phyloP scores from a whole-genome alignment of 1,139 yeast genomes.

The Diutina sp. region DNA sequence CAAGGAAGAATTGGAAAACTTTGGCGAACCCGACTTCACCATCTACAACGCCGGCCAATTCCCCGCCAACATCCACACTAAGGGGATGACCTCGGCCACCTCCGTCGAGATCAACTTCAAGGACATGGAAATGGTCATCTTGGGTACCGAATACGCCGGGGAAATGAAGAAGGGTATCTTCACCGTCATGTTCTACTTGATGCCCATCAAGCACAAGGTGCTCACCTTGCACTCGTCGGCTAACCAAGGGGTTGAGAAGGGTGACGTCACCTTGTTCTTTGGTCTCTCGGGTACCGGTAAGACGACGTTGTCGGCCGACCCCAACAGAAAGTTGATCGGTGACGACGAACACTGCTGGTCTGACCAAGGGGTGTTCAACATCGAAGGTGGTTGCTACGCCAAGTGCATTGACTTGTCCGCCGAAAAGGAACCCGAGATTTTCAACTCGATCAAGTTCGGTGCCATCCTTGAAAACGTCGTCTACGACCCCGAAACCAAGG shows the following conservation, averaged over 20 bases:
- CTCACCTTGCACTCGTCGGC: conserved; percentile 93
- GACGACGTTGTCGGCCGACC: conserved; percentile 95
- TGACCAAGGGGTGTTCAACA: conserved; percentile 95
- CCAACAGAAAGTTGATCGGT: conserved; percentile 87
- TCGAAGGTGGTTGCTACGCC: conserved; percentile 99
- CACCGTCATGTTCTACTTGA: conserved; percentile 96
- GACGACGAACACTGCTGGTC: conserved; percentile 99
- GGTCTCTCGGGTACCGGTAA: conserved; percentile 98
- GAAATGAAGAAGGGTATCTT: conserved; percentile 99
- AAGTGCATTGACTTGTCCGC: conserved; percentile 84
- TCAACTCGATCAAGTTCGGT: conserved; percentile 89
- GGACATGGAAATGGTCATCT: conserved; percentile 96
- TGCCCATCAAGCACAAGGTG: conserved; percentile 90
- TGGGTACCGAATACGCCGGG: conserved; percentile 98
- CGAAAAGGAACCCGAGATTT: conserved; percentile 97
- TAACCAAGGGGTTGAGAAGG: conserved; percentile 69
- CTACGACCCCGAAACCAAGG: conserved; percentile 67
- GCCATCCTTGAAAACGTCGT: conserved; percentile 89
- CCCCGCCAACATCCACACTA: conserved; percentile 95
- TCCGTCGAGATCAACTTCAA: conserved; percentile 95
- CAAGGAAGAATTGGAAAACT: conserved; percentile 72
- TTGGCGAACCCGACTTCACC: conserved; percentile 97
- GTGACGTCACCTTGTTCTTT: conserved; percentile 86
- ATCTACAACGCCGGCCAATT: conserved; percentile 98
- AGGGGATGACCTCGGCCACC: conserved; percentile 95